Evolutionary conservation across 2,329 filamentous ascomycete genomes (phyloP), one percentile per base, ranked within the genome.

Genomic region (Acrocalymma vagum): DNA sequence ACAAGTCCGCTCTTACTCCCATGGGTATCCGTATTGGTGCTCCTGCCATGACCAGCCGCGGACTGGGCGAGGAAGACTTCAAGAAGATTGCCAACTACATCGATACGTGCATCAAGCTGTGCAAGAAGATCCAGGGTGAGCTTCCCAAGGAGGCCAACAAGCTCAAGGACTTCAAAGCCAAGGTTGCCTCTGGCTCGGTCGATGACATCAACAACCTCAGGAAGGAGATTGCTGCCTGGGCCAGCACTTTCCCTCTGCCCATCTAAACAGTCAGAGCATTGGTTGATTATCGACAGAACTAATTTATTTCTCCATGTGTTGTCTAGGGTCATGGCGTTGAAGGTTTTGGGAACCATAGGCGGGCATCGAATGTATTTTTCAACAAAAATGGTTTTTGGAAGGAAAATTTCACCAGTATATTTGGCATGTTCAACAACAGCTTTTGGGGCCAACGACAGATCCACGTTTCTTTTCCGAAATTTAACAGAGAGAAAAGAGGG

Each of bases 111-210:
- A 88, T 97, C 81, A 89, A 89, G 78, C 82, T 97, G 67, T 89
- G 87, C 82, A 90, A 91, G 82, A 85, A 92, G 67, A 80, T 95
- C 62, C 94, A 97, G 80, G 79, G 70, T 45, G 78, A 81, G 53
- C 83, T 97, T 16, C 93, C 94, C 72, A 96, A 96, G 85, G 88
- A 94, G 75, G 90, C 90, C 66, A 99, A 97, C 85, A 96, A 95
- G 85, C 89, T 95, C 73, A 97, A 97, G 86, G 94, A 99, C 81
- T 97, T 99, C 87, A 95, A 93, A 82, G 85, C 84, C 70, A 93
- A 90, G 83, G 90, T 96, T 49, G 83, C 88, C 43, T 77, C 80
- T 57, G 92, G 90, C 53, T 82, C 87, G 66, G 80, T 95, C 32
- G 74, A 83, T 48, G 88, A 92, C 79, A 93, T 99, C 76, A 85